Percentiles rank a stretch among this genome's conserved stretches.
These are phyloP conservation scores for Phytophthora tubulina DNA, from an alignment of 352 stramenopile species.

Conservation along the genomic window DNA sequence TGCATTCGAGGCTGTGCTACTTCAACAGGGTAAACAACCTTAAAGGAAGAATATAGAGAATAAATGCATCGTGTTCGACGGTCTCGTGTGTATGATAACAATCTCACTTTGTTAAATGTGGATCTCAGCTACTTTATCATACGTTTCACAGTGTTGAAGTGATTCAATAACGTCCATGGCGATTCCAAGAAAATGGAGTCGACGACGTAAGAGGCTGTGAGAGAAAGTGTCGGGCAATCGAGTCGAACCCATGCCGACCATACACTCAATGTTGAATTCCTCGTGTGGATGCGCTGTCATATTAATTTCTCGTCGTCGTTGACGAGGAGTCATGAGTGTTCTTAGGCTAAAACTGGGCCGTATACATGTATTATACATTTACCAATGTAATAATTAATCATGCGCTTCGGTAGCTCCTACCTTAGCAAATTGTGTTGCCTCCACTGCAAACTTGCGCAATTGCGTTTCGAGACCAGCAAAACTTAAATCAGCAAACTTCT, in stretches of 20 bases:
- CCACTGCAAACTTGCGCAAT: conserved; percentile 13
- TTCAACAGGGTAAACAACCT: neutral
- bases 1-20: conserved; percentile 25
- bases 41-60: neutral
- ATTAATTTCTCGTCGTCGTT: conserved; percentile 34
- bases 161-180: conserved; percentile 8
- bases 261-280: conserved; percentile 51
- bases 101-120: neutral
- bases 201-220: conserved; percentile 3
- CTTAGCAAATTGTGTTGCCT: conserved; percentile 3
- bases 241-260: conserved; percentile 53
- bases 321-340: conserved; percentile 59
- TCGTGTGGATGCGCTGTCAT: conserved; percentile 11
- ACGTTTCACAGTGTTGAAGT: conserved; percentile 9
- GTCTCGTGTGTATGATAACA: neutral
- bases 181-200: conserved; percentile 3
- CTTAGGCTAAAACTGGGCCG: too few species aligned
- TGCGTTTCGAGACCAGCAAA: conserved; percentile 14
- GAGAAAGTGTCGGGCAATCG: conserved; percentile 8
- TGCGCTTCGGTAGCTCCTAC: neutral
- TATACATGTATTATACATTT: too few species aligned
- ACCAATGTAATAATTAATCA: too few species aligned
- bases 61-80: neutral
- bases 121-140: neutral
- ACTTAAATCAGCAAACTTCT: conserved; percentile 16